Percentiles rank a stretch among this genome's conserved stretches.
These are phyloP conservation scores for Bodo saltans DNA, from an alignment of 78 protist genomes.

Conservation along the genomic window DNA sequence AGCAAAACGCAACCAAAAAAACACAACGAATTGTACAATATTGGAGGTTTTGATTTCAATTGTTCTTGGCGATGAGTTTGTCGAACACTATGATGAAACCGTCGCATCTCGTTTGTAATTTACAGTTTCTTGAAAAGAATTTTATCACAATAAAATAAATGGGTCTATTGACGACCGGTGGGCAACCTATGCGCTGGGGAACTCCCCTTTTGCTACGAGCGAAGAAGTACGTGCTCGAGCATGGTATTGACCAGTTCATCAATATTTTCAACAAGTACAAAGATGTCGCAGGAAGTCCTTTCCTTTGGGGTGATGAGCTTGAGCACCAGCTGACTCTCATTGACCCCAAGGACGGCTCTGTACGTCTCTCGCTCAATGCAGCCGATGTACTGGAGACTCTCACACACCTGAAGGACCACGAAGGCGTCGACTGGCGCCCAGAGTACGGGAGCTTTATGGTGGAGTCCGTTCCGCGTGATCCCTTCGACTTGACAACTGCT, in stretches of 20 bases:
- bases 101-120: too few species aligned
- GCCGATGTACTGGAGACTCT: constrained; percentile 39
- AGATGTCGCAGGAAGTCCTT: constrained; percentile 24
- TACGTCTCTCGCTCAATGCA: constrained; percentile 49
- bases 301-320: constrained; percentile 86
- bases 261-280: constrained; percentile 43
- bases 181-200: background rate
- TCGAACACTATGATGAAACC: too few species aligned
- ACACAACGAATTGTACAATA: too few species aligned
- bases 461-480: constrained; percentile 83
- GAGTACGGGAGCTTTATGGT: constrained; percentile 87
- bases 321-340: constrained; percentile 57
- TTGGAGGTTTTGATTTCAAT: too few species aligned
- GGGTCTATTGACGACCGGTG: constrained; percentile 27
- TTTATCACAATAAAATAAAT: too few species aligned
- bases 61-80: too few species aligned
- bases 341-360: background rate
- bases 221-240: constrained; percentile 49
- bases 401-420: constrained; percentile 35
- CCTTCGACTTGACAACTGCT: constrained; percentile 48
- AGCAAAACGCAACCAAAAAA: too few species aligned
- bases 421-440: constrained; percentile 75
- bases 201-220: background rate
- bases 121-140: too few species aligned
- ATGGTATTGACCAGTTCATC: constrained; percentile 81